phyloP scores from a whole-genome alignment of 306 rosid species.

The Castanea mollissima region DNA sequence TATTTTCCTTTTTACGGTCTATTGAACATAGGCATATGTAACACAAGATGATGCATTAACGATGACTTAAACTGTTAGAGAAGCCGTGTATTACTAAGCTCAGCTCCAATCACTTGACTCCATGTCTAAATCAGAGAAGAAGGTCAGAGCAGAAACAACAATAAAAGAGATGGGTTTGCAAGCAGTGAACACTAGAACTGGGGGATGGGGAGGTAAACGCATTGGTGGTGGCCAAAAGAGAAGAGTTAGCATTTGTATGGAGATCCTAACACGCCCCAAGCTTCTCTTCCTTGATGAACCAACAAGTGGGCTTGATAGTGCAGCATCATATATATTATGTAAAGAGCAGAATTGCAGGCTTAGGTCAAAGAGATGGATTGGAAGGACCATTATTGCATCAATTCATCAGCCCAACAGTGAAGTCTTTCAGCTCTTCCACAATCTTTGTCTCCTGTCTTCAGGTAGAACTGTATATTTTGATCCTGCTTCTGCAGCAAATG shows the following conservation, averaged over 20 bases:
- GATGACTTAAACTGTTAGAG: constrained; percentile 38
- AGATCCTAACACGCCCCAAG: constrained; percentile 52
- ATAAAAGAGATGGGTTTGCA: constrained; percentile 70
- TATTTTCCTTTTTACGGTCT: not conserved
- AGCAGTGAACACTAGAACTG: constrained; percentile 58
- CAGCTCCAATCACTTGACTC: constrained; percentile 57
- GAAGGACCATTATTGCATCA: constrained; percentile 53
- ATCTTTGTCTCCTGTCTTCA: constrained; percentile 55
- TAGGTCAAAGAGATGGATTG: constrained; percentile 23
- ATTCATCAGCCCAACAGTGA: constrained; percentile 70
- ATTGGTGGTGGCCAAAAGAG: constrained; percentile 68
- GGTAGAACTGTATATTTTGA: constrained; percentile 67
- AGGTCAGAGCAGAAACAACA: constrained; percentile 57
- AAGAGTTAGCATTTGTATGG: constrained; percentile 69
- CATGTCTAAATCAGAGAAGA: constrained; percentile 52
- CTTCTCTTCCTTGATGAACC: constrained; percentile 79
- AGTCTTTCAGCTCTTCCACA: constrained; percentile 56
- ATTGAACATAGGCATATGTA: constrained; percentile 39
- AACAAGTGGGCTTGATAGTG: constrained; percentile 73
- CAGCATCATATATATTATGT: constrained; percentile 72
- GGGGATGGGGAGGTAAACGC: constrained; percentile 58
- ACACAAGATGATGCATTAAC: constrained; percentile 47
- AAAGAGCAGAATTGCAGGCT: constrained; percentile 51
- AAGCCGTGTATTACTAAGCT: constrained; percentile 69
- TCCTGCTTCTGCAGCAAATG: constrained; percentile 50